These are phyloP conservation scores for Leptographium procerum DNA, from an alignment of 2,329 filamentous ascomycete genomes.

Conservation along the genomic window DNA sequence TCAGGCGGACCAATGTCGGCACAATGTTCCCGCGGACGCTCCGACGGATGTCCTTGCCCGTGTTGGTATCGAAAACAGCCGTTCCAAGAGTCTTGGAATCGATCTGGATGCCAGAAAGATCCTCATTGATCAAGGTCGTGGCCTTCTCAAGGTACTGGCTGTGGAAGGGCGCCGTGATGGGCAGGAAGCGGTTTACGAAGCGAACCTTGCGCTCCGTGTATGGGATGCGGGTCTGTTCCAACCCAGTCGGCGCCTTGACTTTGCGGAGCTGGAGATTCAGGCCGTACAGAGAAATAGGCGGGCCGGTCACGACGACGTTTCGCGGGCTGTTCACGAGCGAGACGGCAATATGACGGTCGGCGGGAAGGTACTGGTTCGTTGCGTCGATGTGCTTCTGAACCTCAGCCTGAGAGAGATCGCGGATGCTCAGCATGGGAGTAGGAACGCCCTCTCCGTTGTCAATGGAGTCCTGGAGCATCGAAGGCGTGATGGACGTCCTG, in stretches of 20 bases:
- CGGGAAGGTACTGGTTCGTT: constrained; percentile 90
- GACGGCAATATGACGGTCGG: constrained; percentile 86
- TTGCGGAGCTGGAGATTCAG: constrained; percentile 91
- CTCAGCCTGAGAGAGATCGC: constrained; percentile 75
- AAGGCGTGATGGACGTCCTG: constrained; percentile 82
- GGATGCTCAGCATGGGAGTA: constrained; percentile 95
- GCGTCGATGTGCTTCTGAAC: constrained; percentile 95
- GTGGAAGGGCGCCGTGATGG: constrained; percentile 96
- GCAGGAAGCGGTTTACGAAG: constrained; percentile 93
- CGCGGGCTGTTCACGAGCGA: constrained; percentile 94
- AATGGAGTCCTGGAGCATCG: constrained; percentile 80
- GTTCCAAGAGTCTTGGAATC: constrained; percentile 64
- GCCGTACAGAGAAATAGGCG: constrained; percentile 91
- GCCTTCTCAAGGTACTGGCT: constrained; percentile 85
- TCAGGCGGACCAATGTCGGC: constrained; percentile 77
- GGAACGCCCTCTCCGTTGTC: constrained; percentile 92
- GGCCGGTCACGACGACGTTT: constrained; percentile 93
- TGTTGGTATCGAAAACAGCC: constrained; percentile 82
- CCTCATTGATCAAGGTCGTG: constrained; percentile 71
- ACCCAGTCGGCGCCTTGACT: constrained; percentile 92
- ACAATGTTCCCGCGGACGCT: constrained; percentile 68
- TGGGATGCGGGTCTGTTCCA: constrained; percentile 90
- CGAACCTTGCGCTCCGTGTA: constrained; percentile 93
- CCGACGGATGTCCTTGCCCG: constrained; percentile 69
- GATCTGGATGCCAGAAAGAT: constrained; percentile 73